Conservation (phyloP, 257 asterid genomes). For the Nicotiana knightiana region DNA sequence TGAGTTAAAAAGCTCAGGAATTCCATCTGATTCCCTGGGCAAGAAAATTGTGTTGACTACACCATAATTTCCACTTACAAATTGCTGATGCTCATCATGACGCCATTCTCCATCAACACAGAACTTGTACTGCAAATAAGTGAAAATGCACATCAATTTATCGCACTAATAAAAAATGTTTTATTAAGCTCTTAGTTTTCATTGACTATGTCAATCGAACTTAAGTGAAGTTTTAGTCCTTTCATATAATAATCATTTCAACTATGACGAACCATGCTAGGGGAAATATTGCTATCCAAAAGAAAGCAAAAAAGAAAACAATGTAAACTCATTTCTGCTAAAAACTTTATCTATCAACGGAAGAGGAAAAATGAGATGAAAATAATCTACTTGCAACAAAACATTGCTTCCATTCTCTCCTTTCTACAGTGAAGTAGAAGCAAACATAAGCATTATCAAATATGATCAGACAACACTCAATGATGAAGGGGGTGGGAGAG, state of each 20-base stretch:
- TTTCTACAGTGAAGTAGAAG: neutral
- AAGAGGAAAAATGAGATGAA: neutral
- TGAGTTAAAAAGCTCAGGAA: conserved; percentile 39
- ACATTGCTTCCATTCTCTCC: neutral
- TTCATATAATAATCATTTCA: neutral
- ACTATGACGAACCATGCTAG: neutral
- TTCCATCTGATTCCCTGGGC: conserved; percentile 46
- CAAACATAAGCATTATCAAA: neutral
- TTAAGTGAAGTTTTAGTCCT: neutral
- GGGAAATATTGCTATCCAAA: neutral
- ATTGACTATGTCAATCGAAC: conserved; percentile 1
- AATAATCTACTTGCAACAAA: neutral
- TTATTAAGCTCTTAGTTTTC: neutral
- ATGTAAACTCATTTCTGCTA: neutral
- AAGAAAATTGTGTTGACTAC: conserved; percentile 67
- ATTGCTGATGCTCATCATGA: conserved; percentile 69
- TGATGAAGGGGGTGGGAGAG: too few species aligned
- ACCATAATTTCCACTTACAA: conserved; percentile 58
- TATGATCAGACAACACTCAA: neutral
- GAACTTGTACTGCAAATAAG: conserved; percentile 57
- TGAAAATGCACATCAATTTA: neutral
- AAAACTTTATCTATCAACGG: neutral
- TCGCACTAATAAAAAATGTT: neutral
- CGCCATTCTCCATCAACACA: conserved; percentile 82
- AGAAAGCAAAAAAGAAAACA: neutral